Conservation (phyloP, 1,284 basidiomycete species). For the Fomitopsis palustris region DNA sequence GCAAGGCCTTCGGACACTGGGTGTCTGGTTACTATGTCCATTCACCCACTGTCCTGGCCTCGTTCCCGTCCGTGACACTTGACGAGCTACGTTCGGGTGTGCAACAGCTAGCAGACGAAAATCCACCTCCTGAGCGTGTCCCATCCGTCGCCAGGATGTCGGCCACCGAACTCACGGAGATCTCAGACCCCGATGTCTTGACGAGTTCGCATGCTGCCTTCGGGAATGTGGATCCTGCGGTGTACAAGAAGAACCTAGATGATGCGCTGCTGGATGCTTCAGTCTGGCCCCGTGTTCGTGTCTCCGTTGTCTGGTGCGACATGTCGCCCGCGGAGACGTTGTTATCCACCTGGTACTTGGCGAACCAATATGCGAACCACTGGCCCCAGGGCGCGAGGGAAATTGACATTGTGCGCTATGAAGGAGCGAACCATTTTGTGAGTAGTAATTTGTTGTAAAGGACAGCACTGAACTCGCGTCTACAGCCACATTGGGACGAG, state of each 20-base stretch:
- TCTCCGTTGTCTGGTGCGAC: constrained; percentile 1
- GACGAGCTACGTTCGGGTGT: constrained; percentile 3
- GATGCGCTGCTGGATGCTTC: background rate
- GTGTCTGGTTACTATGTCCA: constrained; percentile 8
- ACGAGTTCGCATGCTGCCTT: constrained; percentile 3
- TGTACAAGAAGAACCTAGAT: constrained; percentile 8
- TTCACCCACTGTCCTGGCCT: background rate
- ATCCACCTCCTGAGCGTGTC: background rate
- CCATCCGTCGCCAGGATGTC: constrained; percentile 6
- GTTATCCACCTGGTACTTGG: background rate
- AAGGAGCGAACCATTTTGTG: background rate
- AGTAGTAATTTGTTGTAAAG: background rate
- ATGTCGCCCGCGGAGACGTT: background rate
- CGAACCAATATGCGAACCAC: background rate
- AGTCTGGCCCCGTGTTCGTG: background rate
- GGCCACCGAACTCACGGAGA: background rate
- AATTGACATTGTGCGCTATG: background rate
- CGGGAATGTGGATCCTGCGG: background rate
- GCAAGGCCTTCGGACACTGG: constrained; percentile 1
- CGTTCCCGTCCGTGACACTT: background rate
- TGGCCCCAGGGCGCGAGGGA: background rate
- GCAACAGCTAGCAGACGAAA: background rate
- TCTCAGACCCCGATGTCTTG: background rate
- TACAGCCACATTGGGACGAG: constrained; percentile 2
- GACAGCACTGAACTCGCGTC: background rate